These are phyloP conservation scores for Fusarium goolgardi DNA, from an alignment of 2,329 filamentous ascomycete species.

Conservation along the genomic window DNA sequence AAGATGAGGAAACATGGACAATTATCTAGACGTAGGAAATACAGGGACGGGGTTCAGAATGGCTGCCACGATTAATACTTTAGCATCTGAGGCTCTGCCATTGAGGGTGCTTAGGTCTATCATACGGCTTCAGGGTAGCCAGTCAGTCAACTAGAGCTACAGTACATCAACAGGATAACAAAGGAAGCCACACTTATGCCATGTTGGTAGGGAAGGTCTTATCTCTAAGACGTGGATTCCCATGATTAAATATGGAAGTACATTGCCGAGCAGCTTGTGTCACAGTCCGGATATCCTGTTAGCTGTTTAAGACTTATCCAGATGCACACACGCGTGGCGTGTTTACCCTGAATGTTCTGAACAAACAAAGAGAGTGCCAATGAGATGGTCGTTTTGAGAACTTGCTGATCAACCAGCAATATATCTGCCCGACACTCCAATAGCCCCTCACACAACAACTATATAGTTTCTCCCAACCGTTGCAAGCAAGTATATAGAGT, in stretches of 20 bases:
- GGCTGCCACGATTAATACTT: background rate
- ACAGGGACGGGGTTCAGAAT: conserved; percentile 16
- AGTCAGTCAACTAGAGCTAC: background rate
- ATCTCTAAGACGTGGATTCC: conserved; percentile 3
- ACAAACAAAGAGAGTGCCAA: conserved; percentile 27
- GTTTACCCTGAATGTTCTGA: background rate
- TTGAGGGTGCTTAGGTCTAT: background rate
- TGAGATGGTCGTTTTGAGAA: conserved; percentile 13
- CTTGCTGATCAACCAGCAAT: conserved; percentile 5
- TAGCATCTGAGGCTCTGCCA: conserved; percentile 4
- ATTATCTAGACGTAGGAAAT: background rate
- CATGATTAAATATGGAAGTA: conserved; percentile 27
- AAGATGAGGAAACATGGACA: background rate
- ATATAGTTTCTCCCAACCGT: conserved; percentile 18
- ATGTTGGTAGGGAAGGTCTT: background rate
- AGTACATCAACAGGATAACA: background rate
- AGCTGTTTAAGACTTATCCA: background rate
- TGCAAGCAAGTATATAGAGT: conserved; percentile 12
- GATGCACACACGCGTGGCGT: conserved; percentile 10
- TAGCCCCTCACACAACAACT: conserved; percentile 10
- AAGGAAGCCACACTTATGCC: background rate
- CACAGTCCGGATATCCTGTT: conserved; percentile 1
- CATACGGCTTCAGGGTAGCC: conserved; percentile 8
- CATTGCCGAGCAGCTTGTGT: conserved; percentile 22
- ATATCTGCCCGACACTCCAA: conserved; percentile 1